These are phyloP conservation scores for Pseudohalonectria lignicola DNA, from an alignment of 2,329 filamentous ascomycete species.

Conservation along the genomic window DNA sequence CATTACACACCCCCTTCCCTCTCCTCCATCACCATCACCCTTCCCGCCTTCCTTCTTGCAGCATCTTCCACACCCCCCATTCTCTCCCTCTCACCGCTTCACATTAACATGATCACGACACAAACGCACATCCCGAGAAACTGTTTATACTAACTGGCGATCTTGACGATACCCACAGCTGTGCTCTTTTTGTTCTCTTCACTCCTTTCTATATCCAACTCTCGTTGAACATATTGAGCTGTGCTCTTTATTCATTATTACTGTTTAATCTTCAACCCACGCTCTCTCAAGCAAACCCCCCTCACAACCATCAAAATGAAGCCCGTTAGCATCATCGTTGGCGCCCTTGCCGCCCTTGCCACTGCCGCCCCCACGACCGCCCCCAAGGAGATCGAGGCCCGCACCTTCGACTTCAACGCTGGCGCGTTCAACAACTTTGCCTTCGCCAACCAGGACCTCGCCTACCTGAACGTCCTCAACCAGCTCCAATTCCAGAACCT, in stretches of 20 bases:
- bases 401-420: conserved; percentile 22
- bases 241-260: conserved; percentile 27
- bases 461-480: conserved; percentile 36
- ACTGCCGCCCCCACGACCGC: conserved; percentile 26
- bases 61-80: too few relatives aligned
- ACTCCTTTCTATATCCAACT: conserved; percentile 23
- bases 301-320: conserved; percentile 32
- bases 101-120: too few relatives aligned
- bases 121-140: too few relatives aligned
- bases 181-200: conserved; percentile 36
- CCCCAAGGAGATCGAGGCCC: conserved; percentile 21
- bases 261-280: conserved; percentile 13
- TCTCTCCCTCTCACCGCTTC: too few relatives aligned
- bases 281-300: conserved; percentile 9
- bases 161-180: conserved; percentile 21
- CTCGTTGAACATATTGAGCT: conserved; percentile 30
- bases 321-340: conserved; percentile 30
- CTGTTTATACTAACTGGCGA: conserved; percentile 1
- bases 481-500: conserved; percentile 31
- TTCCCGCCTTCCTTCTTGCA: too few relatives aligned
- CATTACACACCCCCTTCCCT: not conserved
- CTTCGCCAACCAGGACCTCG: conserved; percentile 27
- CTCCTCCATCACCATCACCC: not conserved
- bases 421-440: conserved; percentile 27
- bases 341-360: conserved; percentile 31